These are phyloP conservation scores for Solidago caesia DNA, from an alignment of 129 eudicot genomes.

Conservation along the genomic window DNA sequence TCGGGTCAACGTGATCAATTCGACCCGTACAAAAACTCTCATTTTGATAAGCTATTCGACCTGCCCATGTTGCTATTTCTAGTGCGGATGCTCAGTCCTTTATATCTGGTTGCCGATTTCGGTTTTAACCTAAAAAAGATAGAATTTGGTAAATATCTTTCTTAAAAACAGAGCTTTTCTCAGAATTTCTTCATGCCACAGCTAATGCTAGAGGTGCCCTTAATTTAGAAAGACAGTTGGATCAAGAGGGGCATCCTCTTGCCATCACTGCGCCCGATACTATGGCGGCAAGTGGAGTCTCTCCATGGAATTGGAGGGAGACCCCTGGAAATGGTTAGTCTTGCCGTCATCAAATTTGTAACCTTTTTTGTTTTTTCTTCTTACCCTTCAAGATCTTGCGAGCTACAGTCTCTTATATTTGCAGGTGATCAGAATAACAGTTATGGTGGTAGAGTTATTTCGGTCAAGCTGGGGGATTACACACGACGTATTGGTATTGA, in stretches of 20 bases:
- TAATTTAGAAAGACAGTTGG: conserved; percentile 71
- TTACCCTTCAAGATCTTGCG: conserved; percentile 14
- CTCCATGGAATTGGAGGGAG: conserved; percentile 92
- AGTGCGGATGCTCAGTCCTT: neutral
- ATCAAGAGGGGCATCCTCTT: conserved; percentile 94
- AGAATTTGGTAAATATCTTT: neutral
- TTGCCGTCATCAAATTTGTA: conserved; percentile 1
- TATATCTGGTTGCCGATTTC: neutral
- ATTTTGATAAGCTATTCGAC: no score
- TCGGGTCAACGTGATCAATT: no score
- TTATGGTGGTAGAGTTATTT: conserved; percentile 84
- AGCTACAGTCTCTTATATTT: conserved; percentile 1
- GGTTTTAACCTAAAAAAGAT: conserved; percentile 11
- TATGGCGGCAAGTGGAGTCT: conserved; percentile 67
- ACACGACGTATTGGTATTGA: conserved; percentile 83
- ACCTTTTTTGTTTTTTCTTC: neutral
- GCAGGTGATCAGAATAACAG: conserved; percentile 68
- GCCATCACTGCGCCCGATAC: conserved; percentile 81
- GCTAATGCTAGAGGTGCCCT: conserved; percentile 67
- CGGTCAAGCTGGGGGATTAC: conserved; percentile 76
- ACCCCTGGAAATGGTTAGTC: conserved; percentile 76
- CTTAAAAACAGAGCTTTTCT: neutral
- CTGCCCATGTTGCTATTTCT: neutral
- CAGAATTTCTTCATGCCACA: conserved; percentile 28
- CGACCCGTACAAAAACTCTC: no score